Evolutionary conservation across 1,284 basidiomycete genomes (phyloP).

Genomic region (Tylopilus sp.): DNA sequence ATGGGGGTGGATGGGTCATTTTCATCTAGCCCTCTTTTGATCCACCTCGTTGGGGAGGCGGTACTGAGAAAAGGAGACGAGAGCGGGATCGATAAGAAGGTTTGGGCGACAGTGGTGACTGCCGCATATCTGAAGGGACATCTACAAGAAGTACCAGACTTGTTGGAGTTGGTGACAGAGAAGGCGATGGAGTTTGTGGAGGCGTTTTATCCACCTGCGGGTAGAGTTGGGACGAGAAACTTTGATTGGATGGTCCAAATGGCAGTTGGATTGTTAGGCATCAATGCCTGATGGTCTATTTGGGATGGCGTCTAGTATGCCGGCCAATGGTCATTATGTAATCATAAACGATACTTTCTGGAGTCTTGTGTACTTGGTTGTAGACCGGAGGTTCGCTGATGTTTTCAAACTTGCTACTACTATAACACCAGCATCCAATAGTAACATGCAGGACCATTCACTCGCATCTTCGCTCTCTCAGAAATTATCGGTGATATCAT

Average conservation of each 20-base stretch:
- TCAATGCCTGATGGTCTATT: too few species aligned
- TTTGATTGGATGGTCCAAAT: slow-evolving; percentile 37
- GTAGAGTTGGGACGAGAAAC: neutral
- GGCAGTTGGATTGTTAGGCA: slow-evolving; percentile 20
- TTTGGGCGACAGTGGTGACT: slow-evolving; percentile 57
- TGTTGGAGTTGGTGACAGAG: slow-evolving; percentile 48
- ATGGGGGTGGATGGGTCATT: slow-evolving; percentile 64
- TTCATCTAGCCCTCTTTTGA: slow-evolving; percentile 37
- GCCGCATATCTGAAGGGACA: slow-evolving; percentile 51
- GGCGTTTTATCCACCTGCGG: slow-evolving; percentile 3
- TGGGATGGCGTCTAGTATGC: too few species aligned
- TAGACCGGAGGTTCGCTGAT: too few species aligned
- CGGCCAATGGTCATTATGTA: too few species aligned
- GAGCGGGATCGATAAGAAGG: slow-evolving; percentile 31
- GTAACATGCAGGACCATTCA: too few species aligned
- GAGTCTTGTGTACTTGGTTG: too few species aligned
- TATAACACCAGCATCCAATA: too few species aligned
- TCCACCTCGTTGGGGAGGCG: slow-evolving; percentile 39
- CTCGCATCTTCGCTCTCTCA: too few species aligned
- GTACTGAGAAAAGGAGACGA: slow-evolving; percentile 40
- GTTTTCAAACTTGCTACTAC: too few species aligned
- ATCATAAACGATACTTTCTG: too few species aligned
- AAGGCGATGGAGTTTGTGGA: slow-evolving; percentile 50
- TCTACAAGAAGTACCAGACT: slow-evolving; percentile 43
- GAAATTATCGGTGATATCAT: too few species aligned